These are phyloP conservation scores for Alternaria burnsii DNA, from an alignment of 2,329 filamentous ascomycete species.

Conservation along the genomic window DNA sequence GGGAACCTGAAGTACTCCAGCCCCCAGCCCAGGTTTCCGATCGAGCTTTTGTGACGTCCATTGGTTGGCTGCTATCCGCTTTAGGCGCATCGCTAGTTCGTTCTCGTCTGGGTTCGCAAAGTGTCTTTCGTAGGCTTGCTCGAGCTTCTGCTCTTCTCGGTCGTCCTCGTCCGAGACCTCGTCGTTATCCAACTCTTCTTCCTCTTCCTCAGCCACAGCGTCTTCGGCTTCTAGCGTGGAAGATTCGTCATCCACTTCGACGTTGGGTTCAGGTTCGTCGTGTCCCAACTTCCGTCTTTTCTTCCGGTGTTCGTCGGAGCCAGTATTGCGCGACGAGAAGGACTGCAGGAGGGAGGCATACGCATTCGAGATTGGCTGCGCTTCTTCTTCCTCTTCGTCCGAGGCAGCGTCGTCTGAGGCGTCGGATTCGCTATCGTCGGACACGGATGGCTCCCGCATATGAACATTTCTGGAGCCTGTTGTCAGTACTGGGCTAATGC, in stretches of 20 bases:
- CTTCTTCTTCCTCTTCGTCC: constrained; percentile 35
- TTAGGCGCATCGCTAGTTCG: constrained; percentile 62
- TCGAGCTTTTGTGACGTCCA: constrained; percentile 57
- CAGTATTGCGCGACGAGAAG: constrained; percentile 49
- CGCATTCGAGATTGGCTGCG: constrained; percentile 49
- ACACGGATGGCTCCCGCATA: constrained; percentile 29
- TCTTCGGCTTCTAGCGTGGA: neutral
- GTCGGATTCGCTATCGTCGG: constrained; percentile 28
- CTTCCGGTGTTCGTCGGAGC: constrained; percentile 55
- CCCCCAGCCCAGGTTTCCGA: constrained; percentile 29
- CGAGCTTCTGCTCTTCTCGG: constrained; percentile 19
- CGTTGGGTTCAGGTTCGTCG: constrained; percentile 1
- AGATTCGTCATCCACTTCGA: constrained; percentile 17
- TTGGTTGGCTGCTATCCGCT: constrained; percentile 57
- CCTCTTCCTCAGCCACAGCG: constrained; percentile 11
- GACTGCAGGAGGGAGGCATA: constrained; percentile 67
- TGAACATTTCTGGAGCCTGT: constrained; percentile 13
- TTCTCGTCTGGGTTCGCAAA: constrained; percentile 74
- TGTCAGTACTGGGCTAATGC: constrained; percentile 22
- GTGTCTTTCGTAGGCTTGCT: constrained; percentile 82
- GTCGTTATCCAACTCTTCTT: constrained; percentile 13
- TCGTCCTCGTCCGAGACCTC: constrained; percentile 51
- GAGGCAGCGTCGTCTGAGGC: constrained; percentile 31
- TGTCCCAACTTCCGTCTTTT: constrained; percentile 64
- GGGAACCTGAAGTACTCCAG: constrained; percentile 39